phyloP scores from a whole-genome alignment of 139 green algal genomes.

The Desmodesmus armatus region DNA sequence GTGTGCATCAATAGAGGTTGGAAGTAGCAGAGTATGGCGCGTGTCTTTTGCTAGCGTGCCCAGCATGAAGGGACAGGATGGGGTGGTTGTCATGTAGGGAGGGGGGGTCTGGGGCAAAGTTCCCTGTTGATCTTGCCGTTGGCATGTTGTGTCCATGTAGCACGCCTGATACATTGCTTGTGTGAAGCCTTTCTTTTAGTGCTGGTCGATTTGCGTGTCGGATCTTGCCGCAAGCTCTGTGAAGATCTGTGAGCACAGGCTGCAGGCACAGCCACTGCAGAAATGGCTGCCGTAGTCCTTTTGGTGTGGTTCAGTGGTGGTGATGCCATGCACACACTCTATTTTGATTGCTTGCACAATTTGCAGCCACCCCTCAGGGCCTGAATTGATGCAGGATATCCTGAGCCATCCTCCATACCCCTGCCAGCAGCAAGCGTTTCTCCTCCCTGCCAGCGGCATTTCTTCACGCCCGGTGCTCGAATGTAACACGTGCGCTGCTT shows the following conservation, averaged over 20 bases:
- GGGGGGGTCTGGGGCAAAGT: too few relatives aligned
- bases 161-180: background rate
- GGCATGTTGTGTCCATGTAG: too few relatives aligned
- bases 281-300: background rate
- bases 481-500: background rate
- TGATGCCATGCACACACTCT: background rate
- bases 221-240: background rate
- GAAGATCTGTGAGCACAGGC: background rate
- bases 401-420: background rate
- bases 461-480: too few relatives aligned
- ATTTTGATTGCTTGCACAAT: background rate
- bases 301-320: background rate
- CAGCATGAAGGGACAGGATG: too few relatives aligned
- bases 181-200: background rate
- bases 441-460: too few relatives aligned
- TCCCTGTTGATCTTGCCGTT: too few relatives aligned
- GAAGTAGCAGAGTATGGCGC: too few relatives aligned
- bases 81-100: too few relatives aligned
- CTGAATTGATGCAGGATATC: background rate
- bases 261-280: background rate
- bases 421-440: too few relatives aligned
- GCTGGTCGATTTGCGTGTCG: background rate
- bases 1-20: too few relatives aligned
- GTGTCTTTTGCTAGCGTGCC: too few relatives aligned
- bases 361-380: background rate